Percentiles rank a stretch among this genome's conserved stretches.
These are phyloP conservation scores for Neurospora sp. DNA, from an alignment of 495 filamentous ascomycete genomes.

Conservation along the genomic window DNA sequence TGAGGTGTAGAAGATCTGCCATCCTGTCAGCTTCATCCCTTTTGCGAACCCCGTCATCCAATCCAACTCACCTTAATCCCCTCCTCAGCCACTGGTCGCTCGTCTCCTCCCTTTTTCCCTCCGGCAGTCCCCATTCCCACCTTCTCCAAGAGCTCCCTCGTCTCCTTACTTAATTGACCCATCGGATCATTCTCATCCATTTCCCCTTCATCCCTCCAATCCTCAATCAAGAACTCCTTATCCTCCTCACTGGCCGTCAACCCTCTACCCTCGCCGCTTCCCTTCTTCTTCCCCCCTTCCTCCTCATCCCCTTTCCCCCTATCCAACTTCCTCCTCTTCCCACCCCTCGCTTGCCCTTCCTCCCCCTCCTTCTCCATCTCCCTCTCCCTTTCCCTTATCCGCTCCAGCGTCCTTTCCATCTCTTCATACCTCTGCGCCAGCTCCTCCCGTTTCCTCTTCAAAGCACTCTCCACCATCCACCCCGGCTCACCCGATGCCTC, in stretches of 20 bases:
- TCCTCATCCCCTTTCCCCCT: constrained; percentile 7
- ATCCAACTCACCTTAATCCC: constrained; percentile 46
- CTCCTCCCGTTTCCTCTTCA: constrained; percentile 55
- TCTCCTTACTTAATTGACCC: constrained; percentile 49
- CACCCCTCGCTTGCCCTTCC: constrained; percentile 25
- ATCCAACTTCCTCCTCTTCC: constrained; percentile 16
- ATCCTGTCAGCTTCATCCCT: constrained; percentile 6
- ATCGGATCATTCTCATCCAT: constrained; percentile 25
- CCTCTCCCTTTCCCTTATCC: constrained; percentile 60
- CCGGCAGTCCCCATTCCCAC: constrained; percentile 24
- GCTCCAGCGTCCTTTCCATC: constrained; percentile 59
- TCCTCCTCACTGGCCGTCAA: constrained; percentile 48
- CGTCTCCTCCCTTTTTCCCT: constrained; percentile 18
- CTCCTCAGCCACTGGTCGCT: constrained; percentile 44
- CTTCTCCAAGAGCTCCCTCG: constrained; percentile 54
- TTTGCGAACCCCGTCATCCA: not conserved
- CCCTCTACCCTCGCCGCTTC: constrained; percentile 14
- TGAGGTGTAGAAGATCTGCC: constrained; percentile 80
- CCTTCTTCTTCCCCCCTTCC: constrained; percentile 13
- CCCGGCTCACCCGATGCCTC: constrained; percentile 59
- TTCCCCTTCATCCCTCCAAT: constrained; percentile 74
- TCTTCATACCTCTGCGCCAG: constrained; percentile 56
- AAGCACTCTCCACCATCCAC: constrained; percentile 75
- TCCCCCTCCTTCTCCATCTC: constrained; percentile 40
- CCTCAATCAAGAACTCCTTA: constrained; percentile 63